Conservation (phyloP, 2,329 filamentous ascomycete species). For the Neoarthrinium moseri region DNA sequence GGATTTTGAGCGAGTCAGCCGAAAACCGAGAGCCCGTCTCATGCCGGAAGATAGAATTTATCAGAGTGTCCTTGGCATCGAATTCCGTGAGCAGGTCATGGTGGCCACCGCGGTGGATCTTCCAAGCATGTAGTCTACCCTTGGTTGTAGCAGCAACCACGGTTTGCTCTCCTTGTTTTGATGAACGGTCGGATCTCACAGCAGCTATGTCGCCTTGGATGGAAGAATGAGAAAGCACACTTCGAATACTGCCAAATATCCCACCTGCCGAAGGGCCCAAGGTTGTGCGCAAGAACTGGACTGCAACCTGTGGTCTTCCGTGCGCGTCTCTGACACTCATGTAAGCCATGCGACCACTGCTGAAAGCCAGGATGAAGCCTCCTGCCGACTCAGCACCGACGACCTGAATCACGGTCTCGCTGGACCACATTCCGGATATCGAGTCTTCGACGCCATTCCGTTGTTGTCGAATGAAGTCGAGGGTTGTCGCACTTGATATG, state of each 20-base stretch:
- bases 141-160: slow-evolving; percentile 76
- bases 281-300: slow-evolving; percentile 71
- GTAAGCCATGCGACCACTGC: slow-evolving; percentile 82
- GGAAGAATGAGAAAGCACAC: slow-evolving; percentile 68
- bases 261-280: slow-evolving; percentile 58
- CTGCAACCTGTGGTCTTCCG: slow-evolving; percentile 77
- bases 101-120: slow-evolving; percentile 82
- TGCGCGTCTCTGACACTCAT: slow-evolving; percentile 83
- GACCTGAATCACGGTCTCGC: slow-evolving; percentile 75
- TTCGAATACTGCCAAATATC: slow-evolving; percentile 78
- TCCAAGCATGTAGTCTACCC: slow-evolving; percentile 82
- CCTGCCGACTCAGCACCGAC: slow-evolving; percentile 79
- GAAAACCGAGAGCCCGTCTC: slow-evolving; percentile 49
- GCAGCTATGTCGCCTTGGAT: slow-evolving; percentile 78
- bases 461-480: slow-evolving; percentile 80
- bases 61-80: slow-evolving; percentile 65
- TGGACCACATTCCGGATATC: slow-evolving; percentile 72
- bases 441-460: slow-evolving; percentile 75
- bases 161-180: slow-evolving; percentile 78
- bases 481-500: slow-evolving; percentile 81
- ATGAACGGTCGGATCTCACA: slow-evolving; percentile 70
- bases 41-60: slow-evolving; percentile 58
- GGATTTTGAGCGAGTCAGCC: slow-evolving; percentile 64
- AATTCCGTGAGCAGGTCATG: slow-evolving; percentile 71
- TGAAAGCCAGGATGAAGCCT: slow-evolving; percentile 83